A percentile compares a stretch with the other conserved stretches of the same genome.
phyloP scores from a whole-genome alignment of 352 stramenopile genomes.

The Thalassiosira exigua region DNA sequence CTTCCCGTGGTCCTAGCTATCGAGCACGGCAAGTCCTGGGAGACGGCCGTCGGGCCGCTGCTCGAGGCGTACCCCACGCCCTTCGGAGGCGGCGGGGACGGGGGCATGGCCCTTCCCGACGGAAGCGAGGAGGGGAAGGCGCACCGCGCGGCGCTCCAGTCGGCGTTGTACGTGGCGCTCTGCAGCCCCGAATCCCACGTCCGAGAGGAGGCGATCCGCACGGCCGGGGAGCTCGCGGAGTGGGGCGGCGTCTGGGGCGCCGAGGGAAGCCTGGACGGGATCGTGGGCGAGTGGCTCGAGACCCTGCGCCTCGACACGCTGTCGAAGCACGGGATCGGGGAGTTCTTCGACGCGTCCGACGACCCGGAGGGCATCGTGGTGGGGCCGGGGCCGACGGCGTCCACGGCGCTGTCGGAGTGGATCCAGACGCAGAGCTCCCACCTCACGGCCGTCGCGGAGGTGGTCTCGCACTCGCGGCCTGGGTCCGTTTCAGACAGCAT shows the following conservation, averaged over 20 bases:
- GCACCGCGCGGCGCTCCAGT: conserved; percentile 36
- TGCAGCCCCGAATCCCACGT: conserved; percentile 16
- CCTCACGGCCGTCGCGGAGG: conserved; percentile 27
- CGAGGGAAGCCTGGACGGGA: conserved; percentile 28
- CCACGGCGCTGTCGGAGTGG: conserved; percentile 16
- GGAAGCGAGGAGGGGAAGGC: not conserved
- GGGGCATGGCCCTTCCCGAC: conserved; percentile 44
- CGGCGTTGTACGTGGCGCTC: conserved; percentile 21
- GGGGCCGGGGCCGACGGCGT: conserved; percentile 15
- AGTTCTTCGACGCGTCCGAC: too few species aligned
- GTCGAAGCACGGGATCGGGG: conserved; percentile 8
- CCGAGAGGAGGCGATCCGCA: conserved; percentile 36
- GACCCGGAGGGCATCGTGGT: conserved; percentile 46
- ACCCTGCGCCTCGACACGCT: conserved; percentile 10
- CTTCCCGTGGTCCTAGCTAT: conserved; percentile 56
- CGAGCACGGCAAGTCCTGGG: conserved; percentile 59
- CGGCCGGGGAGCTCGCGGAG: conserved; percentile 34
- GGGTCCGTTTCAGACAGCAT: conserved; percentile 38
- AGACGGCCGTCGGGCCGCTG: conserved; percentile 42
- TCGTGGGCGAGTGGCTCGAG: conserved; percentile 34
- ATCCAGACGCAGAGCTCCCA: conserved; percentile 22
- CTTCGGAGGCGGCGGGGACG: conserved; percentile 45
- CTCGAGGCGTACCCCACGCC: conserved; percentile 43
- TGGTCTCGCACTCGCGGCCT: conserved; percentile 30
- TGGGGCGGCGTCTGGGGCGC: conserved; percentile 47